These are phyloP conservation scores for Drechslerella coelobrocha DNA, from an alignment of 2,329 filamentous ascomycete species.

Conservation along the genomic window DNA sequence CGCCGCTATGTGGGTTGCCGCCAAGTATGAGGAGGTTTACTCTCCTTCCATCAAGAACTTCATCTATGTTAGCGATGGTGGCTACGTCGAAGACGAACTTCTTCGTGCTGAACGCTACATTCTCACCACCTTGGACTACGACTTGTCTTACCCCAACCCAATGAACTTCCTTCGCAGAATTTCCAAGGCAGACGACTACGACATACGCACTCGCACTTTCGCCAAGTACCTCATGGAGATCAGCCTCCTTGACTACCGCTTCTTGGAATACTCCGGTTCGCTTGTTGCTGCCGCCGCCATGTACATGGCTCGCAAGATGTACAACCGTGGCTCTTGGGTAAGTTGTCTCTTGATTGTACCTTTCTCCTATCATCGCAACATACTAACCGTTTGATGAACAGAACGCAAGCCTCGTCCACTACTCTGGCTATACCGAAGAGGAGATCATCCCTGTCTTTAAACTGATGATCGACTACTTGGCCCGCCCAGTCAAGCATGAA, in stretches of 20 bases:
- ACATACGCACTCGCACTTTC: conserved; percentile 94
- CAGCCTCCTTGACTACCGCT: conserved; percentile 90
- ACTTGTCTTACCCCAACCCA: conserved; percentile 97
- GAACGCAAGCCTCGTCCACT: conserved; percentile 86
- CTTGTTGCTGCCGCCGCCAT: conserved; percentile 91
- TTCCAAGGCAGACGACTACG: conserved; percentile 99
- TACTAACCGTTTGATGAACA: conserved; percentile 58
- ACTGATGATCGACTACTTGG: conserved; percentile 96
- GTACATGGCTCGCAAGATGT: conserved; percentile 89
- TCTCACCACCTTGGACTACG: conserved; percentile 88
- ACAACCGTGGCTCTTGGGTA: conserved; percentile 92
- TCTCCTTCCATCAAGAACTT: conserved; percentile 98
- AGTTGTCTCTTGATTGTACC: conserved; percentile 57
- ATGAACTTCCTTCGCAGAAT: conserved; percentile 99
- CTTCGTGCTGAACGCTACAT: conserved; percentile 96
- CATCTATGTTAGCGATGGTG: conserved; percentile 93
- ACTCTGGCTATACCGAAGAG: conserved; percentile 89
- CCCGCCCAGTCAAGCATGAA: conserved; percentile 86
- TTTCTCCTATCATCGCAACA: background rate
- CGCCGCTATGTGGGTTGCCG: conserved; percentile 98
- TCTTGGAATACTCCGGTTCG: conserved; percentile 87
- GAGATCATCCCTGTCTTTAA: conserved; percentile 91
- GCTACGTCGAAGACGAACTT: conserved; percentile 93
- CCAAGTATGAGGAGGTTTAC: conserved; percentile 97
- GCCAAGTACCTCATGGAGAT: conserved; percentile 99